Evolutionary conservation across 2,329 filamentous ascomycete genomes (phyloP), one percentile per base, ranked within the genome.

Genomic region (Diatrype stigma): DNA sequence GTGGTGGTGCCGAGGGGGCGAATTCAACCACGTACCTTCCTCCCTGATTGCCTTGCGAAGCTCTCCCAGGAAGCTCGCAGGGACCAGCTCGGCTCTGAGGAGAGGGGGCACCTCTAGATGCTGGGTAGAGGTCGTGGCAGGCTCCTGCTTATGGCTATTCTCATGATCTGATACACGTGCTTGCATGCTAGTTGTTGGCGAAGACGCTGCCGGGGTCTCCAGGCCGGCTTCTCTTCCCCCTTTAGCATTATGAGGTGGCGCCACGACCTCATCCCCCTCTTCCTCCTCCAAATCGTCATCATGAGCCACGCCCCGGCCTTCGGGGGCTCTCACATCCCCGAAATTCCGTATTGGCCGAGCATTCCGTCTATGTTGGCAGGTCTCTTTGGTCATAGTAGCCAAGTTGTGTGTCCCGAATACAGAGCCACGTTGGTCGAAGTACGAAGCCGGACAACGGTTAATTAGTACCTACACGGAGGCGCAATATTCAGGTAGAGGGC

Each of bases 21-120:
- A 28, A 17, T 22, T 19, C 8, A 19, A 11, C 21, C 22, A 16
- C 53, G 50, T 52, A 50, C 55, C 51, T 49, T 59, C 58, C 23
- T 59, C 52, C 38, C 51, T 51, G 21, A 59, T 51, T 2, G 59
- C 46, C 34, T 51, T 52, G 34, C 55, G 53, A 12, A 59, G 56
- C 48, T 59, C 53, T 19, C 55, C 52, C 42, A 57, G 42, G n/a
- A 60, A 44, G 49, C 55, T 46, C 4, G 35, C 46, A 6, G 54
- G 50, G 17, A 57, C 45, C n/a, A 49, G 49, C 2, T 47, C 46
- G 1, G 48, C 22, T n/a, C 14, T 8, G 12, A 17, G n/a, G 6
- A 26, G 22, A 11, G 7, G 45, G n/a, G n/a, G n/a, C n/a, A n/a
- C 22, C n/a, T 50, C 53, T 28, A 44, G 46, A 26, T 8, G 10